Evolutionary conservation across 306 rosid species (phyloP).

Genomic region (Hylodesmum podocarpum): DNA sequence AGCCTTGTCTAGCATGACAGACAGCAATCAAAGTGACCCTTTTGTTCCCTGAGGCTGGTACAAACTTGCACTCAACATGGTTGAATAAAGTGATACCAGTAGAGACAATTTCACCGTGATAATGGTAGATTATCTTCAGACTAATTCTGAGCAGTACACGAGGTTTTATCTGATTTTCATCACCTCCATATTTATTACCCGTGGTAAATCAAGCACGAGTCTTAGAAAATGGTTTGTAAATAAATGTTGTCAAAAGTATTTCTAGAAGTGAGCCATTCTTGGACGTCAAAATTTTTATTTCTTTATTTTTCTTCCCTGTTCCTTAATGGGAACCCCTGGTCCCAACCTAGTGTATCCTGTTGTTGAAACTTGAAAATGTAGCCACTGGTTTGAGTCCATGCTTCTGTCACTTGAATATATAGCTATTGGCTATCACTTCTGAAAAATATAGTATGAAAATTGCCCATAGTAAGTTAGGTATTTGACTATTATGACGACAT

Average conservation of each 20-base stretch:
- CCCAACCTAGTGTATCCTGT: background rate
- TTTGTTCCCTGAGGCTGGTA: slow-evolving; percentile 19
- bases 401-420: background rate
- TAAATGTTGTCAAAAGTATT: background rate
- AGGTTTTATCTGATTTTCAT: slow-evolving; percentile 9
- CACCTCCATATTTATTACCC: background rate
- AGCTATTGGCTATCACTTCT: background rate
- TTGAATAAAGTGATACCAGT: background rate
- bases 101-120: background rate
- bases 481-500: background rate
- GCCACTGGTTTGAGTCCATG: background rate
- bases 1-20: slow-evolving; percentile 4
- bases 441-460: background rate
- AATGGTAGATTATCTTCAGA: background rate
- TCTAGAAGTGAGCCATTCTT: background rate
- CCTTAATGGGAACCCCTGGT: background rate
- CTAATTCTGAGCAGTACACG: slow-evolving; percentile 4
- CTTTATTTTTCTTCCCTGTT: background rate
- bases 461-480: background rate
- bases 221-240: slow-evolving; percentile 8
- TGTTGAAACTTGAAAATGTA: background rate
- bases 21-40: slow-evolving; percentile 22
- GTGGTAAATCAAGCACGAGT: slow-evolving; percentile 13
- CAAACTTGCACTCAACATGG: background rate
- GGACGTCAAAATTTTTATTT: background rate